These are phyloP conservation scores for Boletus sp. DNA, from an alignment of 1,284 basidiomycete genomes.

Conservation along the genomic window DNA sequence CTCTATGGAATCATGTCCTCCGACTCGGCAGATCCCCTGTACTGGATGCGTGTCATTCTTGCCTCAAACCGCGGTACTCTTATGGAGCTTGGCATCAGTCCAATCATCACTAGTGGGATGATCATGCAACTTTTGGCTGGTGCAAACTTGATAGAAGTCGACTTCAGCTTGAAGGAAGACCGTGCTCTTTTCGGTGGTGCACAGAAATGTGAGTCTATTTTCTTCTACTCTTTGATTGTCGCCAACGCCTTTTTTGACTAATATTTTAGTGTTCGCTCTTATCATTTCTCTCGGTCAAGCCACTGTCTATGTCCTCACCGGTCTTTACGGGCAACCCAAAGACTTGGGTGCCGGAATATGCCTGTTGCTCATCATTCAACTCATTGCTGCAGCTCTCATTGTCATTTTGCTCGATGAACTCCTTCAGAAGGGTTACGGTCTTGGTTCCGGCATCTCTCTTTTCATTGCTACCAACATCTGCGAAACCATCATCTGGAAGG, in stretches of 20 bases:
- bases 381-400: slow-evolving; percentile 90
- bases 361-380: slow-evolving; percentile 91
- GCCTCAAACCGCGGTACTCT: slow-evolving; percentile 97
- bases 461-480: slow-evolving; percentile 99
- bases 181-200: slow-evolving; percentile 93
- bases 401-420: slow-evolving; percentile 98
- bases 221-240: not conserved
- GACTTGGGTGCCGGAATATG: slow-evolving; percentile 97
- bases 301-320: slow-evolving; percentile 96
- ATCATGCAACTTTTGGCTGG: slow-evolving; percentile 99
- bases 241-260: not conserved
- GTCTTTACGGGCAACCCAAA: slow-evolving; percentile 91
- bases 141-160: slow-evolving; percentile 96
- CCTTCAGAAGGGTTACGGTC: slow-evolving; percentile 97
- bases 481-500: slow-evolving; percentile 99
- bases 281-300: slow-evolving; percentile 96
- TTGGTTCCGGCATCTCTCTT: slow-evolving; percentile 96
- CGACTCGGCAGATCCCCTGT: slow-evolving; percentile 95
- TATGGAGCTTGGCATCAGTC: slow-evolving; percentile 98
- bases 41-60: slow-evolving; percentile 99
- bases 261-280: slow-evolving; percentile 81
- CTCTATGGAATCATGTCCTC: slow-evolving; percentile 98
- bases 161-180: slow-evolving; percentile 97
- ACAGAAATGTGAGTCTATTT: slow-evolving; percentile 77
- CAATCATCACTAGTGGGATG: slow-evolving; percentile 97